Conservation (phyloP, 176 grass and related monocot species). For the Zoysia pacifica region DNA sequence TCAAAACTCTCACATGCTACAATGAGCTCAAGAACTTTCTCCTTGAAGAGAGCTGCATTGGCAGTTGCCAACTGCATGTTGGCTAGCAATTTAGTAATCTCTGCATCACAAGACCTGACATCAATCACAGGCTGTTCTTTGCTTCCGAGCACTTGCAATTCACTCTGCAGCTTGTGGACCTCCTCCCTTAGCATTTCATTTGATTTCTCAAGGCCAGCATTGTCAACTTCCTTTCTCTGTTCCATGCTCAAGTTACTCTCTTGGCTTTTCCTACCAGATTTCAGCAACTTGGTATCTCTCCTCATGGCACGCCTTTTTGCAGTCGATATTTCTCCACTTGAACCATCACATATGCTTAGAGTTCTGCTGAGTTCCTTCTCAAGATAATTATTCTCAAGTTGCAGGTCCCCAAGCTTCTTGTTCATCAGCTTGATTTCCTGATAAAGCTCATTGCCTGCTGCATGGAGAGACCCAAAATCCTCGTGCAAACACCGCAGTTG, state of each 20-base stretch:
- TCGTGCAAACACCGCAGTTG: constrained; percentile 51
- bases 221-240: constrained; percentile 54
- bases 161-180: constrained; percentile 50
- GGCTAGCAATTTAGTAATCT: constrained; percentile 64
- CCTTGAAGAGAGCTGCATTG: constrained; percentile 74
- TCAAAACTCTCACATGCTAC: constrained; percentile 76
- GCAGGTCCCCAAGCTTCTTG: constrained; percentile 57
- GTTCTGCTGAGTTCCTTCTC: constrained; percentile 62
- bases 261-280: constrained; percentile 56
- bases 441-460: constrained; percentile 54
- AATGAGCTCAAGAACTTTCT: constrained; percentile 79
- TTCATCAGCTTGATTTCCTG: constrained; percentile 62
- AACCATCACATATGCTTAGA: constrained; percentile 45
- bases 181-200: constrained; percentile 54
- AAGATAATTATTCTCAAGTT: constrained; percentile 65
- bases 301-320: constrained; percentile 33
- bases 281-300: constrained; percentile 52
- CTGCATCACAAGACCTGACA: constrained; percentile 54
- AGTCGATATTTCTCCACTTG: constrained; percentile 44
- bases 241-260: constrained; percentile 36
- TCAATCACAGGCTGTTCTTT: constrained; percentile 56
- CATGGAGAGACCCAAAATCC: constrained; percentile 58
- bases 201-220: constrained; percentile 53
- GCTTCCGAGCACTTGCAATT: constrained; percentile 47
- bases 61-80: constrained; percentile 73